Base-by-base conservation (phyloP, 306 rosid species). In the Carpinus fangiana region DNA sequence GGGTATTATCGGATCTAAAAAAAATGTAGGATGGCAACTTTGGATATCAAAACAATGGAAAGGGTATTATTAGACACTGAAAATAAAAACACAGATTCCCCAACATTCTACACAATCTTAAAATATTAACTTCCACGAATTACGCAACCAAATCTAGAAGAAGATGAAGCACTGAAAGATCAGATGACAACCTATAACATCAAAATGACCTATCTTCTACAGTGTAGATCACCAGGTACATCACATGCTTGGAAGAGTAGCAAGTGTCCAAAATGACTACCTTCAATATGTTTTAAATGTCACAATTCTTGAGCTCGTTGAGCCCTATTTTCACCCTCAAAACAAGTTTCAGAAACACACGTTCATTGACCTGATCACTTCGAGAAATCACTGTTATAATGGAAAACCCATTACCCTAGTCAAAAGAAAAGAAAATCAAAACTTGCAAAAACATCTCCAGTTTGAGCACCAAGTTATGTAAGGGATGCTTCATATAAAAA, bases 361-460 rank as follows among this genome's bases (percentile, higher is more conserved):
- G 77, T 73, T 53, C 4, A 28, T 78, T 76, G 77, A 76, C 84
- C 82, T 61, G 86, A 69, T 62, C 80, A 81, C 76, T 79, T 23
- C 76, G 74, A 73, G 65, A 70, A 73, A 56, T 53, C 60, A 87
- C 76, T 79, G 78, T 62, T 46, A 76, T 70, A 55, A 79, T 79
- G 79, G 16, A 62, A 66, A 16, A 5, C 26, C 21, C 16, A 79
- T 77, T 66, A 62, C 78, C 50, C 46, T 8, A 72, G 69, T 65
- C 78, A 84, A 78, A 82, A 75, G 12, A 77, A 56, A 79, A 79
- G 66, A 75, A 8, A 74, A 74, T 68, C 36, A 50, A 57, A 71
- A 48, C 53, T 59, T n/a, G 46, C 67, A 70, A 78, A 21, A 60
- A 18, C 62, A 60, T 76, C 74, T 55, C 51, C 72, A 43, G 67